Evolutionary conservation across 345 rosid genomes (phyloP).

Genomic region (Citropsis articulata): DNA sequence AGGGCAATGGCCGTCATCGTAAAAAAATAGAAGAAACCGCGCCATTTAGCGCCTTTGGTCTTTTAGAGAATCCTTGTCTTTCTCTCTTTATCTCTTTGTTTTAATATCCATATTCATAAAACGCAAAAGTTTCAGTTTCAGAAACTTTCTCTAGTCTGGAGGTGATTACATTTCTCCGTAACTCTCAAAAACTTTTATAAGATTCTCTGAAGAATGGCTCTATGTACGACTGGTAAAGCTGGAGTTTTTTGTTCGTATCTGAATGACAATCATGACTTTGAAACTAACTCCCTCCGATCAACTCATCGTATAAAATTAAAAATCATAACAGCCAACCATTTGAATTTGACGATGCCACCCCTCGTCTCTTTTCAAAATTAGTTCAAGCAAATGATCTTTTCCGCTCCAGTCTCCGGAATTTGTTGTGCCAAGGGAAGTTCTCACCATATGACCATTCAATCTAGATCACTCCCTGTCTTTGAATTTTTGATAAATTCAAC

Average conservation of each 20-base stretch:
- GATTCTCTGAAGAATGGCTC: slow-evolving; percentile 10
- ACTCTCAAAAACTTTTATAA: slow-evolving; percentile 14
- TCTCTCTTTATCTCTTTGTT: background rate
- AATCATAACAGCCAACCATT: background rate
- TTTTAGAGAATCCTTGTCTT: background rate
- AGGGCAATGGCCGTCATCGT: background rate
- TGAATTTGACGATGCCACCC: background rate
- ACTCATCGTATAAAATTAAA: background rate
- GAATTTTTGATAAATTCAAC: background rate
- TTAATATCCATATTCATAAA: background rate
- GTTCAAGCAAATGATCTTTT: background rate
- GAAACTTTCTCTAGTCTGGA: background rate
- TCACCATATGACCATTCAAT: background rate
- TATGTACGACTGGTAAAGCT: background rate
- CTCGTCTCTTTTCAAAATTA: background rate
- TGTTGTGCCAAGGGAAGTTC: background rate
- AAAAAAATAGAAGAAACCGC: background rate
- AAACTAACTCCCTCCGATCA: slow-evolving; percentile 12
- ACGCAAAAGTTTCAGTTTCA: slow-evolving; percentile 15
- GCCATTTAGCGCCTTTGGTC: background rate
- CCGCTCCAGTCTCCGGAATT: background rate
- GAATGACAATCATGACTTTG: slow-evolving; percentile 19
- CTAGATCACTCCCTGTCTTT: background rate
- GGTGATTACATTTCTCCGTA: slow-evolving; percentile 4
- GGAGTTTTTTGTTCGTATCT: slow-evolving; percentile 7